Evolutionary conservation across 2,329 filamentous ascomycete species (phyloP).

Genomic region (Fusarium odoratissimum): DNA sequence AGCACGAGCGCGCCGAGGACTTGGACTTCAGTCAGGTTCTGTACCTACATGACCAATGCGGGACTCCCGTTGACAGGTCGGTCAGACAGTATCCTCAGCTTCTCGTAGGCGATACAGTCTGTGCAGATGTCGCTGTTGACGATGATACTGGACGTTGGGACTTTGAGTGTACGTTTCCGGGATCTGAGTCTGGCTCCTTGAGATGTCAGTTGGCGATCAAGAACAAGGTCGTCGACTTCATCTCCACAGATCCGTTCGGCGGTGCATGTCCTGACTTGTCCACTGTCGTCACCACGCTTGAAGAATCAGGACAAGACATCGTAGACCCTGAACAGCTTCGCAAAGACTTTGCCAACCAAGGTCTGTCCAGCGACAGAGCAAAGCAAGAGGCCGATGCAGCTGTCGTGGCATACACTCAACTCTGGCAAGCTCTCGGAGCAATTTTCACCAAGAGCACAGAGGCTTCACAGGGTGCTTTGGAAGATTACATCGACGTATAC

Average conservation of each 20-base stretch:
- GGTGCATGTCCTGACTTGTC: conserved; percentile 51
- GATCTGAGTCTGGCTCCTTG: conserved; percentile 44
- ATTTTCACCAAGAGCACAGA: conserved; percentile 45
- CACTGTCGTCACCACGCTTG: conserved; percentile 50
- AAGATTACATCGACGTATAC: conserved; percentile 50
- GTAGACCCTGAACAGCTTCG: conserved; percentile 43
- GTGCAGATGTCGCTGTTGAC: conserved; percentile 45
- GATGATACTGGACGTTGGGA: conserved; percentile 47
- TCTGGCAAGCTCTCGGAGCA: conserved; percentile 49
- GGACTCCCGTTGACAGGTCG: conserved; percentile 41
- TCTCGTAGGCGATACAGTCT: conserved; percentile 48
- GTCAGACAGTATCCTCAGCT: conserved; percentile 48
- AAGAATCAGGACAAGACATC: conserved; percentile 45
- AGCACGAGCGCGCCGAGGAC: conserved; percentile 41
- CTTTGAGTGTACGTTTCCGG: conserved; percentile 53
- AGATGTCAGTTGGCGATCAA: conserved; percentile 50
- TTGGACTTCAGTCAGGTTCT: conserved; percentile 49
- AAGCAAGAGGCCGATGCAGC: conserved; percentile 42
- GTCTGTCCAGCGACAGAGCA: conserved; percentile 30
- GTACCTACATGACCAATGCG: conserved; percentile 52
- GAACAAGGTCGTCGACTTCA: conserved; percentile 48
- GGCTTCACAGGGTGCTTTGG: conserved; percentile 39
- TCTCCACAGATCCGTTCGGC: conserved; percentile 51
- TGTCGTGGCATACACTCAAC: conserved; percentile 45
- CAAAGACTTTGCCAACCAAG: conserved; percentile 43